phyloP scores from a whole-genome alignment of 2,329 filamentous ascomycete species.

The Onygena corvina region DNA sequence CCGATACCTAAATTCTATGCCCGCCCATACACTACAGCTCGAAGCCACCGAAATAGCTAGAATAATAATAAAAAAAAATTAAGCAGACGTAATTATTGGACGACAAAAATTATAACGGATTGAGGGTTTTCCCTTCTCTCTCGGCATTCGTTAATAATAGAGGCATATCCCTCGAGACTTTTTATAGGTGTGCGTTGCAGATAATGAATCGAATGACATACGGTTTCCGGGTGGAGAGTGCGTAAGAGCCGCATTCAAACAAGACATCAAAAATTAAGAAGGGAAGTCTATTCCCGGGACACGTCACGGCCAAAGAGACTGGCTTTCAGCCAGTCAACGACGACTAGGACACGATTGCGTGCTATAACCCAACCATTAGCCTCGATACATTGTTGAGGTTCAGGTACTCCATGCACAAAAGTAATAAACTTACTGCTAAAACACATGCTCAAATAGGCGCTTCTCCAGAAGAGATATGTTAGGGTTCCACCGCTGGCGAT shows the following conservation, averaged over 20 bases:
- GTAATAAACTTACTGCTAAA: conserved; percentile 73
- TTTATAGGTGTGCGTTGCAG: neutral
- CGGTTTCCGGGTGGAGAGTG: neutral
- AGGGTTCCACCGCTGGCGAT: conserved; percentile 83
- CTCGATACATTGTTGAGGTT: neutral
- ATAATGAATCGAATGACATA: neutral
- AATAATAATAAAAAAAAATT: conserved; percentile 1
- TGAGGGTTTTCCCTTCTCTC: neutral
- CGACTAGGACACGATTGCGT: conserved; percentile 84
- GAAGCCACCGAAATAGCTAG: neutral
- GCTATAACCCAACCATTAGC: conserved; percentile 40
- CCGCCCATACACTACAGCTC: neutral
- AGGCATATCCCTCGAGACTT: neutral
- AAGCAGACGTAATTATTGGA: too few species aligned
- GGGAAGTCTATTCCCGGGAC: conserved; percentile 34
- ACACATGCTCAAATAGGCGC: conserved; percentile 98
- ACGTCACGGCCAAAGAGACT: conserved; percentile 95
- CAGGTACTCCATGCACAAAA: neutral
- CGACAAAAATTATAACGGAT: neutral
- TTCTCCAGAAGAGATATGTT: conserved; percentile 97
- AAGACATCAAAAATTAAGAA: neutral
- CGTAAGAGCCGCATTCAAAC: neutral
- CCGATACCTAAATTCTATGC: too few species aligned
- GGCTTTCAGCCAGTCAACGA: conserved; percentile 93
- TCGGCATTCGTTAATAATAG: neutral